Percentiles rank a stretch among this genome's conserved stretches.
Conservation (phyloP, 2,329 filamentous ascomycete species). For the Trichoderma sp. region DNA sequence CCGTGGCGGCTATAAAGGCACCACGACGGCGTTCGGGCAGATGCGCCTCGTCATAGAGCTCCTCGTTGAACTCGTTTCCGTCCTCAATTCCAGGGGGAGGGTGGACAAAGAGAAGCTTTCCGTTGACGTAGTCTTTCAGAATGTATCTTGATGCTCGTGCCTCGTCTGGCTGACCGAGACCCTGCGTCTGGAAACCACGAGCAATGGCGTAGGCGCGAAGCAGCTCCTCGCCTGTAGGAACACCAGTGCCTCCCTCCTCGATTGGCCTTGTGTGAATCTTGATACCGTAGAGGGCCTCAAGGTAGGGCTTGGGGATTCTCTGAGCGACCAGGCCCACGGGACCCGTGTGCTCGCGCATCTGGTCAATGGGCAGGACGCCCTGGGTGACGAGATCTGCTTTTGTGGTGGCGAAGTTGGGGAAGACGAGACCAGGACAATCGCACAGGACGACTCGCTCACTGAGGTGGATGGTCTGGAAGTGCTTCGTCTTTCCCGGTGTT, state of each 20-base stretch:
- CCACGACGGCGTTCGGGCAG: slow-evolving; percentile 80
- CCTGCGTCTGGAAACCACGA: slow-evolving; percentile 86
- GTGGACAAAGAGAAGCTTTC: slow-evolving; percentile 89
- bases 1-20: slow-evolving; percentile 58
- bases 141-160: slow-evolving; percentile 87
- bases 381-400: slow-evolving; percentile 97
- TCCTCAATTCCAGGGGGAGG: slow-evolving; percentile 79
- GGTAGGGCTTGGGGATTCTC: slow-evolving; percentile 82
- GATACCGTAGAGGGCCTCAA: slow-evolving; percentile 94
- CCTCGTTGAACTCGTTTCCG: slow-evolving; percentile 77
- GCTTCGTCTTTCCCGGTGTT: slow-evolving; percentile 97
- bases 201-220: slow-evolving; percentile 85
- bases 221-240: slow-evolving; percentile 82
- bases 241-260: slow-evolving; percentile 91
- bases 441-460: slow-evolving; percentile 88
- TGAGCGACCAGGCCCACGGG: slow-evolving; percentile 81
- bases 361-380: slow-evolving; percentile 93
- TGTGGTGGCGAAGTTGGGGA: slow-evolving; percentile 95
- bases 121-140: slow-evolving; percentile 96
- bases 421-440: slow-evolving; percentile 97
- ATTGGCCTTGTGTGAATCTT: slow-evolving; percentile 77
- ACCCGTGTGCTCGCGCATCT: slow-evolving; percentile 89
- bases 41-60: slow-evolving; percentile 82
- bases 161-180: slow-evolving; percentile 89
- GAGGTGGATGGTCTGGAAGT: slow-evolving; percentile 97